Conservation (phyloP, 1,284 basidiomycete species). For the Cryptococcus deneoformans region DNA sequence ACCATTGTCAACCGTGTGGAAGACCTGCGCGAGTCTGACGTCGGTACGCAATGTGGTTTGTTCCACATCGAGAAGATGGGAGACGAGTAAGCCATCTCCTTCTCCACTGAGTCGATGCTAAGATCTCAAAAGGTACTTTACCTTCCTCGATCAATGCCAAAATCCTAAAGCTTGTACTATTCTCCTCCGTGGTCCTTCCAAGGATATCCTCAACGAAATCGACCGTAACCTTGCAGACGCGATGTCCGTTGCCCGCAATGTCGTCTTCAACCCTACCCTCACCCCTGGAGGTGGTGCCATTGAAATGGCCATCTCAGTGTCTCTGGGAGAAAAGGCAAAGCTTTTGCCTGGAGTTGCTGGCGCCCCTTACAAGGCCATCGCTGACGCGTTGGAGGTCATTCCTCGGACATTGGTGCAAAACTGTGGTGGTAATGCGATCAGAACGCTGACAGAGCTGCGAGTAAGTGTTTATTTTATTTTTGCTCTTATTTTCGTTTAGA, state of each 20-base stretch:
- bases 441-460: constrained; percentile 86
- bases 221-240: constrained; percentile 97
- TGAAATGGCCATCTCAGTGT: constrained; percentile 95
- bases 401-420: constrained; percentile 95
- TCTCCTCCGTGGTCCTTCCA: constrained; percentile 95
- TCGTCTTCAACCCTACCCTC: constrained; percentile 89
- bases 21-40: constrained; percentile 85
- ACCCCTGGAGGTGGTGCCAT: constrained; percentile 95
- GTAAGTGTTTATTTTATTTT: constrained; percentile 50
- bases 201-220: constrained; percentile 97
- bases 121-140: constrained; percentile 71
- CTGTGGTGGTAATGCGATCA: constrained; percentile 90
- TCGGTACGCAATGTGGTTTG: constrained; percentile 89
- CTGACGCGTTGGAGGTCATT: constrained; percentile 97
- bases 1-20: constrained; percentile 97
- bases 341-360: constrained; percentile 79
- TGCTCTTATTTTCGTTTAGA: neutral
- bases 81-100: constrained; percentile 68
- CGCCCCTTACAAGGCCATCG: constrained; percentile 87
- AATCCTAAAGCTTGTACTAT: constrained; percentile 98
- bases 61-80: constrained; percentile 98
- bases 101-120: neutral
- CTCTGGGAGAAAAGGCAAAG: constrained; percentile 78
- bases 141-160: constrained; percentile 89
- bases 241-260: constrained; percentile 96